These are phyloP conservation scores for Arthrobotrys conoides DNA, from an alignment of 2,329 filamentous ascomycete genomes.

Conservation along the genomic window DNA sequence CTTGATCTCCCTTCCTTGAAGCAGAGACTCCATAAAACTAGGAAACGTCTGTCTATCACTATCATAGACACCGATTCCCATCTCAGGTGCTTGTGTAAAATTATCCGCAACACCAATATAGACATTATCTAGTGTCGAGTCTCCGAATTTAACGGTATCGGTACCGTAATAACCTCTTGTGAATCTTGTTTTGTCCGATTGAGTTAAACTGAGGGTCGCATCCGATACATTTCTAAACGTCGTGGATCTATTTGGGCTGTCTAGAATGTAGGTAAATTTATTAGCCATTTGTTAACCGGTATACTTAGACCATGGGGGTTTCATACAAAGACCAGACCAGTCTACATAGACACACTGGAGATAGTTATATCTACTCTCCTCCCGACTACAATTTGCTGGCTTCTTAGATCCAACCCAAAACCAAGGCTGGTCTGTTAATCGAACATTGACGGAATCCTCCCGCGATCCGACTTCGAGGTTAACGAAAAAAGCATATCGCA, in stretches of 20 bases:
- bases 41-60: constrained; percentile 46
- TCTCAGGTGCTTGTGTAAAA: constrained; percentile 45
- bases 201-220: constrained; percentile 22
- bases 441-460: constrained; percentile 38
- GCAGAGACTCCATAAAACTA: constrained; percentile 48
- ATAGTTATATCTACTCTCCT: constrained; percentile 28
- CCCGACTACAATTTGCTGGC: constrained; percentile 40
- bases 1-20: constrained; percentile 41
- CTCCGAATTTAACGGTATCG: constrained; percentile 43
- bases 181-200: constrained; percentile 33
- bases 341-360: constrained; percentile 47
- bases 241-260: constrained; percentile 14
- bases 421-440: constrained; percentile 54
- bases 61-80: constrained; percentile 55
- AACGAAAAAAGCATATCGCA: constrained; percentile 45
- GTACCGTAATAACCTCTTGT: constrained; percentile 50
- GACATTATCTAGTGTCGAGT: constrained; percentile 38
- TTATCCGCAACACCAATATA: constrained; percentile 52
- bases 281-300: neutral
- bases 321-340: constrained; percentile 54
- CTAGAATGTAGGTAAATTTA: neutral
- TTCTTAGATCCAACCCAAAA: constrained; percentile 42
- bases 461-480: constrained; percentile 46
- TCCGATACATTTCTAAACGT: constrained; percentile 49
- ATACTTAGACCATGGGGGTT: neutral